A percentile compares a stretch with the other conserved stretches of the same genome.
Evolutionary conservation across 306 rosid genomes (phyloP).

Genomic region (Nissolia schottii): DNA sequence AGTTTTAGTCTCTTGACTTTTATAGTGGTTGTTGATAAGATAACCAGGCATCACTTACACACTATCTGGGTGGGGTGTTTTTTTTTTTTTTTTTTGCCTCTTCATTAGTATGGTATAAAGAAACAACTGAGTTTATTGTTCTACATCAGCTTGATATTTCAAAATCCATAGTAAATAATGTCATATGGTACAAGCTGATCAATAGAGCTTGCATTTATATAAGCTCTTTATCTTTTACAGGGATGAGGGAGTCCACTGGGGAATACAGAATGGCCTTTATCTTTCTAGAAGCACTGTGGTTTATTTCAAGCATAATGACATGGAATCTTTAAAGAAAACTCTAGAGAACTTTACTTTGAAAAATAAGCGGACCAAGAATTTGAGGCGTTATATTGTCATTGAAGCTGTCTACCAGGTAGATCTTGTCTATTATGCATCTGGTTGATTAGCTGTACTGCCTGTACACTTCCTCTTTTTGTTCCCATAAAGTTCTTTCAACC

Average conservation of each 20-base stretch:
- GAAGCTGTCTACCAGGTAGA: constrained; percentile 95
- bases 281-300: constrained; percentile 93
- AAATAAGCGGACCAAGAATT: constrained; percentile 58
- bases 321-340: constrained; percentile 73
- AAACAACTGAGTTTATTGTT: neutral
- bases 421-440: constrained; percentile 1
- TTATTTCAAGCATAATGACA: constrained; percentile 90
- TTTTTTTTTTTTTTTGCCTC: neutral
- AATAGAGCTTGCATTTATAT: neutral
- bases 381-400: constrained; percentile 96
- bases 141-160: neutral
- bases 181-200: constrained; percentile 3
- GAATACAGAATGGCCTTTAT: constrained; percentile 91
- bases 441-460: neutral
- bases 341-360: constrained; percentile 64
- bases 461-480: constrained; percentile 7
- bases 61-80: neutral
- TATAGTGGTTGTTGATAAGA: constrained; percentile 1
- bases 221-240: constrained; percentile 39
- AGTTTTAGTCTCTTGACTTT: neutral
- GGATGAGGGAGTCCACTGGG: constrained; percentile 99
- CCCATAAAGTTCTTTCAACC: neutral
- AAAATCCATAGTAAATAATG: neutral
- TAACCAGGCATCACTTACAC: constrained; percentile 1
- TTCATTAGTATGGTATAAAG: constrained; percentile 21